Percentiles rank a stretch among this genome's conserved stretches.
Evolutionary conservation across 2,329 filamentous ascomycete genomes (phyloP).

Genomic region (Xylariomycetidae sp.): DNA sequence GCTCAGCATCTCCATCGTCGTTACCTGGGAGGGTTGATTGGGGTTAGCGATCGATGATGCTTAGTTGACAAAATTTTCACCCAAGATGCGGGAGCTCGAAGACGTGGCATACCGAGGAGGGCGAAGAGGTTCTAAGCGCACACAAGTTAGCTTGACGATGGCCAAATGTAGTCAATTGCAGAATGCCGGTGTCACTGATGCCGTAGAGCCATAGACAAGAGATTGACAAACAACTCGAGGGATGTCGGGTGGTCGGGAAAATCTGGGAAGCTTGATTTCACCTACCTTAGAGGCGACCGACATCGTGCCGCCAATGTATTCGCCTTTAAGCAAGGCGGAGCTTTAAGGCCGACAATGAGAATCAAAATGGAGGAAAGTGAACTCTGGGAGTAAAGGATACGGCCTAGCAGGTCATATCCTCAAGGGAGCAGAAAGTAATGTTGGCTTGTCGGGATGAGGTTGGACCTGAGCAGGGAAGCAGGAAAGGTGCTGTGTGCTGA

Average conservation of each 20-base stretch:
- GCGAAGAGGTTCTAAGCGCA: constrained; percentile 82
- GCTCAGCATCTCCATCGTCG: constrained; percentile 66
- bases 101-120: constrained; percentile 77
- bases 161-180: too few species aligned
- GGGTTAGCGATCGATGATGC: constrained; percentile 16
- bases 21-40: constrained; percentile 43
- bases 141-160: constrained; percentile 20
- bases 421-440: too few species aligned
- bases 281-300: constrained; percentile 59
- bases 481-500: too few species aligned
- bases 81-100: constrained; percentile 17
- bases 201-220: too few species aligned
- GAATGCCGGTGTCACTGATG: too few species aligned
- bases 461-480: too few species aligned
- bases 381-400: constrained; percentile 27
- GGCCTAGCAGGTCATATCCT: constrained; percentile 33
- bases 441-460: too few species aligned
- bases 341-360: constrained; percentile 28
- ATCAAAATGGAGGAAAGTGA: constrained; percentile 15
- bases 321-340: constrained; percentile 47
- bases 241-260: constrained; percentile 4
- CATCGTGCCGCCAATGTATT: constrained; percentile 54
- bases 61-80: constrained; percentile 16
- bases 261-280: constrained; percentile 10
- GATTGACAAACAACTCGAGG: neutral